These are phyloP conservation scores for Carpinus viminea DNA, from an alignment of 306 rosid species.

Conservation along the genomic window DNA sequence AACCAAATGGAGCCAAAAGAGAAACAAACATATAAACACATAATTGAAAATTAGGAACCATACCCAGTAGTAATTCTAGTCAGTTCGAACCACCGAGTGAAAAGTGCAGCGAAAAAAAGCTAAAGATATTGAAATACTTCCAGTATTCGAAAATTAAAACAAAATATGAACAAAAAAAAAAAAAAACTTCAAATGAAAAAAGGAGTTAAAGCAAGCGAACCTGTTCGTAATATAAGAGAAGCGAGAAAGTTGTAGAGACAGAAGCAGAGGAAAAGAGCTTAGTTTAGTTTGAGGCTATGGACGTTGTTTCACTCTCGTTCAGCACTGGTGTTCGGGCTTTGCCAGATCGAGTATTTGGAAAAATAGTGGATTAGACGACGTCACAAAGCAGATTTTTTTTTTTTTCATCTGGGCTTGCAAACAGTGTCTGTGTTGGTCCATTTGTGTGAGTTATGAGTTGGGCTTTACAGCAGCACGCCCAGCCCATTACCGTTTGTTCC, in stretches of 20 bases:
- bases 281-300: background rate
- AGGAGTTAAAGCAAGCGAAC: background rate
- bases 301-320: background rate
- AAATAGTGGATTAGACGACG: background rate
- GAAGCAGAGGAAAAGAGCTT: background rate
- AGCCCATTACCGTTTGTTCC: too few relatives aligned
- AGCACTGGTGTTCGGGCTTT: background rate
- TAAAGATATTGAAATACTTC: background rate
- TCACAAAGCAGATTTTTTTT: background rate
- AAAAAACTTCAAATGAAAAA: background rate
- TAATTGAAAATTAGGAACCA: background rate
- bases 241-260: background rate
- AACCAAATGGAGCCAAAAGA: background rate
- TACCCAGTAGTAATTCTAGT: background rate
- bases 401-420: background rate
- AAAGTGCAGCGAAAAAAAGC: background rate
- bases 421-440: background rate
- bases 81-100: background rate
- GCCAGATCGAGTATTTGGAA: background rate
- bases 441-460: background rate
- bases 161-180: background rate
- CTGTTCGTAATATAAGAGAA: background rate
- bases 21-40: background rate
- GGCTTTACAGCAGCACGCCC: background rate
- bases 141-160: background rate